Evolutionary conservation across 2,329 filamentous ascomycete genomes (phyloP).

Genomic region (Diaporthe citrichinensis): DNA sequence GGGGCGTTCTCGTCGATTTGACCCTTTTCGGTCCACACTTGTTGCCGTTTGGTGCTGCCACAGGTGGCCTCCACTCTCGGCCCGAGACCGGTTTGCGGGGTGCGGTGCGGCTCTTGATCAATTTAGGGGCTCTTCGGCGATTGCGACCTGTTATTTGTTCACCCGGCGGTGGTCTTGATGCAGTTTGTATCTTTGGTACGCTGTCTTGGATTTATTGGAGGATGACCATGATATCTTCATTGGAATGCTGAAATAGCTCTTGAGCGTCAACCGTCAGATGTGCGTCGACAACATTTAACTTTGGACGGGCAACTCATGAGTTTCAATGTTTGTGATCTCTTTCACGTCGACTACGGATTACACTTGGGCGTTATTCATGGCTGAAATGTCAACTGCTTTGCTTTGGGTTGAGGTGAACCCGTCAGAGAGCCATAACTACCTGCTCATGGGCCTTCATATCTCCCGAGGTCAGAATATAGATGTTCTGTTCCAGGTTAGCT

Average conservation of each 20-base stretch:
- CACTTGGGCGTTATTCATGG: too few species aligned
- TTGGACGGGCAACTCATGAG: too few species aligned
- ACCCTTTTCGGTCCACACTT: background rate
- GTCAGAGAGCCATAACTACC: background rate
- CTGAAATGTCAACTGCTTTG: background rate
- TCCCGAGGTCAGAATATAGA: background rate
- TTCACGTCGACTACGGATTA: background rate
- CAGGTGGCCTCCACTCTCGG: background rate
- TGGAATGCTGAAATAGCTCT: background rate
- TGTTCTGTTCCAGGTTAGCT: background rate
- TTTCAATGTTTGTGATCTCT: background rate
- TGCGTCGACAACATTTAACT: too few species aligned
- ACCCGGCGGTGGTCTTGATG: background rate
- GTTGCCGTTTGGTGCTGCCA: background rate
- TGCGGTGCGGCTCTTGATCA: slow-evolving; percentile 1
- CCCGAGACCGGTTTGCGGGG: slow-evolving; percentile 14
- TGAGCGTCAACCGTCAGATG: background rate
- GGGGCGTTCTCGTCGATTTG: slow-evolving; percentile 21
- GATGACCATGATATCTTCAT: background rate
- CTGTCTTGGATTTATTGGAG: background rate
- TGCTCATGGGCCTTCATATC: background rate
- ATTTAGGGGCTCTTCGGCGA: slow-evolving; percentile 16
- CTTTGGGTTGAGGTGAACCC: background rate
- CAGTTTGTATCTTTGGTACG: background rate
- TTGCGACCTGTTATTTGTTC: background rate